Percentiles rank a stretch among this genome's conserved stretches.
Conservation (phyloP, 345 rosid species). For the Citrus unshiu region DNA sequence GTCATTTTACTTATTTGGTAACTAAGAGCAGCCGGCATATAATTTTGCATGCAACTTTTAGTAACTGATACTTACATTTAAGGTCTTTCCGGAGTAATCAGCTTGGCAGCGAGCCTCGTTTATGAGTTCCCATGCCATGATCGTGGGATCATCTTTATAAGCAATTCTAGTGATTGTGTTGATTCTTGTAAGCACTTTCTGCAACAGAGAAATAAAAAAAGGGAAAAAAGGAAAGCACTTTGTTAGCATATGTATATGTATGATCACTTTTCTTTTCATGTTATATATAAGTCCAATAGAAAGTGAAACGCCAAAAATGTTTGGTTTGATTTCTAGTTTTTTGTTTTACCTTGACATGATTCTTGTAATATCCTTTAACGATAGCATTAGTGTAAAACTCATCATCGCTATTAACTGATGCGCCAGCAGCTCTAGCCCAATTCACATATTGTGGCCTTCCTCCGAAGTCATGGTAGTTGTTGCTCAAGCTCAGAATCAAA, state of each 20-base stretch:
- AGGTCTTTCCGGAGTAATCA: conserved; percentile 34
- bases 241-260: not conserved
- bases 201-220: not conserved
- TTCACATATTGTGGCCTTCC: conserved; percentile 38
- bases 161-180: conserved; percentile 30
- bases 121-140: conserved; percentile 55
- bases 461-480: conserved; percentile 38
- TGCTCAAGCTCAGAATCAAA: conserved; percentile 34
- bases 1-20: not conserved
- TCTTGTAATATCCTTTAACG: conserved; percentile 36
- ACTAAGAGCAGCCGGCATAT: too few relatives aligned
- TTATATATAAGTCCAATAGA: not conserved
- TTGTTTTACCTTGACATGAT: conserved; percentile 29
- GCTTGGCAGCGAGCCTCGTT: conserved; percentile 41
- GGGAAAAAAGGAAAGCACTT: not conserved
- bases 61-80: conserved; percentile 15
- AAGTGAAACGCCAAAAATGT: too few relatives aligned
- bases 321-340: not conserved
- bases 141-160: conserved; percentile 40
- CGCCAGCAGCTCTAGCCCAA: conserved; percentile 41
- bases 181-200: conserved; percentile 35
- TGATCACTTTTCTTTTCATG: too few relatives aligned
- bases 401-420: conserved; percentile 25
- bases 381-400: conserved; percentile 38
- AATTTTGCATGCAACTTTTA: not conserved